Base-by-base conservation (phyloP, 164 flowering plant genomes). In the Piper betle region DNA sequence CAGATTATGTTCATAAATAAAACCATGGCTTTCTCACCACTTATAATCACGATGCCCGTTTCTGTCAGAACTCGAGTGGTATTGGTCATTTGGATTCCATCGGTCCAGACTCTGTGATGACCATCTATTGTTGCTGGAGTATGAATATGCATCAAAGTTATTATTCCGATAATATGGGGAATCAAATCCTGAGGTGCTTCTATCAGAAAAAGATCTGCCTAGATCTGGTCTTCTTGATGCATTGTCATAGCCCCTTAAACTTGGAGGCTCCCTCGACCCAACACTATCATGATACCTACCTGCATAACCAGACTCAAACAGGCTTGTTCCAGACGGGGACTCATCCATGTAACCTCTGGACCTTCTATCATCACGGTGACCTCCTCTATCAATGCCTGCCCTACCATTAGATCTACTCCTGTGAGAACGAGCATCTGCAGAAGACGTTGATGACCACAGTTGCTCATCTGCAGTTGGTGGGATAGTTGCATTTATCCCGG, bases 401-500 rank as follows among this genome's bases (percentile, higher is more conserved):
- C 81, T 68, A n/a, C 58, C 73, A 60, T 76, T 67, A 39, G 75
- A 64, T 53, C 67, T 63, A 61, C 58, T 71, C 58, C 82, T 69
- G 18, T 67, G 64, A 1, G 61, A 42, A 65, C 72, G 79, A 43
- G 53, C 62, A 62, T 64, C 62, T 62, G 74, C 33, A 39, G 53
- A 75, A 58, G 52, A 61, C 40, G 46, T 60, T 60, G 82, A 66
- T 37, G 72, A 71, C 98, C 98, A 93, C 19, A 65, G 82, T 67
- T 74, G 69, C 70, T 79, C 77, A 67, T 86, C 86, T 3, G 97
- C 96, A 69, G 86, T 83, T 71, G 77, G 77, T 39, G 99, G 99
- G n/a, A 93, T 75, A 6, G 97, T 93, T 16, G 89, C 92, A 77
- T 93, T 93, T 62, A 93, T 70, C 64, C 99, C 99, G 0, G 97